Conservation (phyloP, 495 filamentous ascomycete genomes). For the Baudoinia panamericana region DNA sequence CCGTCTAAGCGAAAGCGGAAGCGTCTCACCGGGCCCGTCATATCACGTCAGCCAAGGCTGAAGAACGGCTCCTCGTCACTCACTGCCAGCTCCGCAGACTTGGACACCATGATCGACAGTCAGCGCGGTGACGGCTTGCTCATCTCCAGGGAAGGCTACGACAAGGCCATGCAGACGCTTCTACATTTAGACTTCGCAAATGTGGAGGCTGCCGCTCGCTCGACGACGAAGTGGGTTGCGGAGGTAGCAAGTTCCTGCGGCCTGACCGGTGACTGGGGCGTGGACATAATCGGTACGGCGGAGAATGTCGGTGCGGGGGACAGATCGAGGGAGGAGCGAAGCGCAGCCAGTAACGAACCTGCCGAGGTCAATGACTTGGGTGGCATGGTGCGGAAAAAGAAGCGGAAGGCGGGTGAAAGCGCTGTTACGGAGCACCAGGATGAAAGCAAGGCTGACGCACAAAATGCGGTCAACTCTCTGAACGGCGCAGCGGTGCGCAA, state of each 20-base stretch:
- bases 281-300: constrained; percentile 39
- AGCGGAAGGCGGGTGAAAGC: constrained; percentile 13
- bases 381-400: constrained; percentile 21
- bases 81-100: constrained; percentile 27
- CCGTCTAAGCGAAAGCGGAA: constrained; percentile 28
- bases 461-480: constrained; percentile 17
- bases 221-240: constrained; percentile 61
- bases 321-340: not conserved
- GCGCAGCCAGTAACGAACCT: not conserved
- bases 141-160: constrained; percentile 39
- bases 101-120: constrained; percentile 8
- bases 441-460: not conserved
- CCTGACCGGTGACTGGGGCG: constrained; percentile 39
- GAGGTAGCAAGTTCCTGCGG: constrained; percentile 43
- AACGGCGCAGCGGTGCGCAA: constrained; percentile 15
- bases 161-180: constrained; percentile 60
- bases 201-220: constrained; percentile 49
- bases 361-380: constrained; percentile 18
- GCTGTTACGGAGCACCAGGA: not conserved
- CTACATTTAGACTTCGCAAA: constrained; percentile 76
- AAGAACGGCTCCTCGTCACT: constrained; percentile 31
- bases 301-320: not conserved
- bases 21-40: constrained; percentile 39
- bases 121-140: constrained; percentile 1
- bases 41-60: constrained; percentile 40